Evolutionary conservation across 768 basidiomycete genomes (phyloP).

Genomic region (Boletus coccyginus): DNA sequence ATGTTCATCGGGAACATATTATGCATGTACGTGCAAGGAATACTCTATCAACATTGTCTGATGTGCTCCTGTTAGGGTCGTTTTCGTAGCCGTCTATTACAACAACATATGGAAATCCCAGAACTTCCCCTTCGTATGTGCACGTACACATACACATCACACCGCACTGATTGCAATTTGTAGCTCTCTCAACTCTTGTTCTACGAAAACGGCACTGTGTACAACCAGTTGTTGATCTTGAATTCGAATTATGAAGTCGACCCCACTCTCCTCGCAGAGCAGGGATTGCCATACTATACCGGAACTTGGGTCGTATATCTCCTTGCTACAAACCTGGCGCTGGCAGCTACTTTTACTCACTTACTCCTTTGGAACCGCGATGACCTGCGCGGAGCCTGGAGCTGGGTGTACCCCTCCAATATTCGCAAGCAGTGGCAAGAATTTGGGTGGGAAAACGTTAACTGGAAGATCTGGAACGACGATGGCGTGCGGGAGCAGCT

Average conservation of each 20-base stretch:
- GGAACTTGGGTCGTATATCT: constrained; percentile 23
- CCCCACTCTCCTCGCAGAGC: constrained; percentile 42
- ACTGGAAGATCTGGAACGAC: constrained; percentile 38
- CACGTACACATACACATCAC: constrained; percentile 22
- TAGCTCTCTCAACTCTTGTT: constrained; percentile 48
- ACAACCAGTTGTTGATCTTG: constrained; percentile 52
- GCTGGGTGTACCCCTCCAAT: constrained; percentile 39
- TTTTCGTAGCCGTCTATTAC: constrained; percentile 37
- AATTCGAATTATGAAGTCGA: constrained; percentile 53
- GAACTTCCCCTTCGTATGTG: constrained; percentile 53
- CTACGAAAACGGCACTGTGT: constrained; percentile 49
- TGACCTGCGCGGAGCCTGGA: constrained; percentile 46
- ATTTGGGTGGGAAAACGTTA: constrained; percentile 30
- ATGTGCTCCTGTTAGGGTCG: constrained; percentile 21
- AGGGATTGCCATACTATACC: constrained; percentile 35
- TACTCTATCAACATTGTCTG: not conserved
- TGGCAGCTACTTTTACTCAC: constrained; percentile 50
- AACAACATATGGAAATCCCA: constrained; percentile 56
- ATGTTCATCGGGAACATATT: constrained; percentile 47
- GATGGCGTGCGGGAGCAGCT: constrained; percentile 21
- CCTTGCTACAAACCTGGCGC: constrained; percentile 22
- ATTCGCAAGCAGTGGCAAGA: constrained; percentile 24
- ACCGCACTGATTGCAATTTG: constrained; percentile 6
- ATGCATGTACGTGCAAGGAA: constrained; percentile 41
- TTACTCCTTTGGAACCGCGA: constrained; percentile 53